Evolutionary conservation across 2,329 filamentous ascomycete species (phyloP), one percentile per base, ranked within the genome.

Genomic region (Aspergillus intermedius): DNA sequence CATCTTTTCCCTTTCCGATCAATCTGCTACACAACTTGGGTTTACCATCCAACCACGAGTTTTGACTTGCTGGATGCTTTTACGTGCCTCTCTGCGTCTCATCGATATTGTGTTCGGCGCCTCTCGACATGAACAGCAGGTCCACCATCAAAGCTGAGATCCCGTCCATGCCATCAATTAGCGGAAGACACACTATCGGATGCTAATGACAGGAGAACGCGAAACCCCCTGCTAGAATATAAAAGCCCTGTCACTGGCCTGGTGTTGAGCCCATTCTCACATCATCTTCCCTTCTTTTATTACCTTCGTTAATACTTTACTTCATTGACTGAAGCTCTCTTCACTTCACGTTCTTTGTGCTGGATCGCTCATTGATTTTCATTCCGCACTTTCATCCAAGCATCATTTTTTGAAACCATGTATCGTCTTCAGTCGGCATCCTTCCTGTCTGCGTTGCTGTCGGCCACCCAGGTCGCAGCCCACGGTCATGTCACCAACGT

Each of bases 401-500:
- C 25, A 7, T 4, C 34, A 35, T 35, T 15, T 2, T 35, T 17
- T 35, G 34, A 35, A 35, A 49, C 7, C 19, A 54, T 54, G 52
- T 45, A 44, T 49, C 45, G 43, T 30, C 15, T 47, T 49, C 52
- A 54, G 44, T 54, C 61, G 25, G 40, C 59, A 12, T 57, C 60
- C 13, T 53, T 59, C 37, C 49, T 61, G 32, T 49, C 58, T 19
- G 62, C 64, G 17, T 57, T 68, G 32, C 59, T 68, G 21, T 60
- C 60, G 39, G 61, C 67, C 21, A 52, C 55, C n/a, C 50, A 58
- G 19, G 64, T 66, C 22, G 55, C 61, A 23, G 60, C 58, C 22
- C 66, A 64, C 47, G 65, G 64, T 10, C 56, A 65, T 48, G 53
- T 64, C 42, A 74, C 49, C 7, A 60, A 64, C 54, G 70, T 69